Evolutionary conservation across 1,139 yeast species (phyloP).

Genomic region (Hyphopichia buzzinii): DNA sequence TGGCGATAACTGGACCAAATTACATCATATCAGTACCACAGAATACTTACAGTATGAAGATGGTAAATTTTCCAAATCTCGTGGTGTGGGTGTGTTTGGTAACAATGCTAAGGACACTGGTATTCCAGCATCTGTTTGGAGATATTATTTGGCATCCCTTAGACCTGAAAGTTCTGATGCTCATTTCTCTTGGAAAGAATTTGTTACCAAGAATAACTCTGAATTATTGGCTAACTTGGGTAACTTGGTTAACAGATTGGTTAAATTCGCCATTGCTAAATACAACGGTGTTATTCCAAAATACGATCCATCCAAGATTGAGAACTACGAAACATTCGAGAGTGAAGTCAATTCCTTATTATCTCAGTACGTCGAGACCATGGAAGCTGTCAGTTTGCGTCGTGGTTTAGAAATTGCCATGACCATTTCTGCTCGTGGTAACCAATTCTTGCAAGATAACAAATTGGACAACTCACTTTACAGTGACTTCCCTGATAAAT

Average conservation of each 20-base stretch:
- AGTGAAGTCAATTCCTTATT: slow-evolving; percentile 64
- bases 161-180: slow-evolving; percentile 97
- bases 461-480: slow-evolving; percentile 86
- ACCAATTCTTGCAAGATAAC: slow-evolving; percentile 91
- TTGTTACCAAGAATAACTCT: slow-evolving; percentile 87
- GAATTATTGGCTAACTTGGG: slow-evolving; percentile 95
- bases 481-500: slow-evolving; percentile 69
- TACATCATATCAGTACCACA: slow-evolving; percentile 89
- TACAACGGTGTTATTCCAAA: slow-evolving; percentile 87
- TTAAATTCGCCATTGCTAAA: slow-evolving; percentile 86
- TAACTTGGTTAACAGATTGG: slow-evolving; percentile 90
- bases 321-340: slow-evolving; percentile 49
- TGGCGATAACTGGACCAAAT: slow-evolving; percentile 81
- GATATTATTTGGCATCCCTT: slow-evolving; percentile 87
- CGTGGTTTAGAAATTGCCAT: slow-evolving; percentile 88
- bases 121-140: slow-evolving; percentile 90
- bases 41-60: slow-evolving; percentile 97
- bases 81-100: slow-evolving; percentile 97
- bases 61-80: slow-evolving; percentile 94
- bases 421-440: slow-evolving; percentile 91
- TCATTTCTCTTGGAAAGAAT: slow-evolving; percentile 95
- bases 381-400: slow-evolving; percentile 82
- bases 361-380: slow-evolving; percentile 57
- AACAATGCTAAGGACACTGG: slow-evolving; percentile 96
- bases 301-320: slow-evolving; percentile 45